A percentile compares a stretch with the other conserved stretches of the same genome.
phyloP scores from a whole-genome alignment of 2,329 filamentous ascomycete genomes.

The Chaetomium olivaceum region DNA sequence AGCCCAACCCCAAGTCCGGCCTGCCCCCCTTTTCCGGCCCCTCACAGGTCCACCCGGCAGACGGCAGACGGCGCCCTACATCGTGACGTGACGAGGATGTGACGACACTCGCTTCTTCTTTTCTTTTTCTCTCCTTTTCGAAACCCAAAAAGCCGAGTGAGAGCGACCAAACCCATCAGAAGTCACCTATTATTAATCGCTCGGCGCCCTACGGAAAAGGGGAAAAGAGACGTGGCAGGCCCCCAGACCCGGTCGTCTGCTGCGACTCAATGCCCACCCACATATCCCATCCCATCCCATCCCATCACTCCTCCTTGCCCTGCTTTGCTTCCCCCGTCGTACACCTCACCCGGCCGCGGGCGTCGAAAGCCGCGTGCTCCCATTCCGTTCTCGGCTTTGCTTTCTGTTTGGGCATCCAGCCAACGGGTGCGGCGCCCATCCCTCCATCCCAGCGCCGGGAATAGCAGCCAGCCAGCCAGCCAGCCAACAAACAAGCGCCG shows the following conservation, averaged over 20 bases:
- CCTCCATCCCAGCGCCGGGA: not conserved
- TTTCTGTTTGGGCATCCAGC: not conserved
- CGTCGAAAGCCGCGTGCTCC: not conserved
- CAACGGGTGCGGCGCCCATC: not conserved
- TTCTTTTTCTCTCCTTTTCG: too few relatives aligned
- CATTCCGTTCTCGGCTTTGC: not conserved
- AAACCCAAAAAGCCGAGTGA: not conserved
- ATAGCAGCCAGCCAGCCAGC: not conserved
- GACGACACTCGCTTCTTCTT: not conserved
- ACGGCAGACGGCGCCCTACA: constrained; percentile 1
- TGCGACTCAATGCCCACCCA: constrained; percentile 9
- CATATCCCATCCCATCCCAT: not conserved
- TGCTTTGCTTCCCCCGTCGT: not conserved
- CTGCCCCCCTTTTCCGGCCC: not conserved
- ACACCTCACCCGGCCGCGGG: not conserved
- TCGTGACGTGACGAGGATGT: not conserved
- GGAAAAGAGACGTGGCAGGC: constrained; percentile 14
- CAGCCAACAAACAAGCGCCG: not conserved
- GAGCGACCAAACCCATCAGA: not conserved
- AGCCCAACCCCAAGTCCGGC: constrained; percentile 18
- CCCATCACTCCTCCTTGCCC: not conserved
- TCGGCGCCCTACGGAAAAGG: not conserved
- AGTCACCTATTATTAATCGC: not conserved
- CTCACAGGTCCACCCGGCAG: not conserved
- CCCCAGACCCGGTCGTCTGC: not conserved